Evolutionary conservation across 2,329 filamentous ascomycete species (phyloP), one percentile per base, ranked within the genome.

Genomic region (Delphinella strobiligena): DNA sequence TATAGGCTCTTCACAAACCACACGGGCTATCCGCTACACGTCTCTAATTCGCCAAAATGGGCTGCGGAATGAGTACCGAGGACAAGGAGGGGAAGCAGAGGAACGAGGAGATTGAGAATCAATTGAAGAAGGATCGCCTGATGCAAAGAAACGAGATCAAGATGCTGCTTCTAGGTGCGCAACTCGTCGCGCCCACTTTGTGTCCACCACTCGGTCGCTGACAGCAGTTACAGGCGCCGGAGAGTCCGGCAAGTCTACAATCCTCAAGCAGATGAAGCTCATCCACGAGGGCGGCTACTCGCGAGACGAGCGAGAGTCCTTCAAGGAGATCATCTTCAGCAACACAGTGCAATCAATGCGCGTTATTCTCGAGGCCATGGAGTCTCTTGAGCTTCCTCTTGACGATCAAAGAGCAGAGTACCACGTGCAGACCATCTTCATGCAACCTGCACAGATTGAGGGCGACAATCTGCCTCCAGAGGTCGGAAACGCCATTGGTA

Each of bases 71-170:
- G 86, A 96, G 89, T 66, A 94, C 91, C 61, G 91, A 96, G 73
- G 91, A 96, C 71, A 95, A 95, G 82, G 91, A 96, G 87, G 89
- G 91, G 70, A 96, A 95, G 84, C 85, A 87, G 73, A 82, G 91
- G 55, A 96, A 98, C 64, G 91, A 98, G 75, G 89, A 96, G 78
- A 98, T 98, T 60, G 91, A 98, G 70, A 96, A 95, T 65, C 89
- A 96, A 73, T 73, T 96, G 61, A 96, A 95, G 78, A 78, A 86
- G 64, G 91, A 98, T 62, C 93, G 93, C 69, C 84, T 96, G 84
- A 82, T 93, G 74, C 88, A 95, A 71, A 82, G 89, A 57, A 98
- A 98, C 55, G 91, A 98, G 69, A 98, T 98, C 72, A 98, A 98
- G 78, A 96, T 98, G 91, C 74, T 98, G 55, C 76, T 98, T 57